Percentiles rank a stretch among this genome's conserved stretches.
These are phyloP conservation scores for Penicillium coprophilum DNA, from an alignment of 495 filamentous ascomycete genomes.

Conservation along the genomic window DNA sequence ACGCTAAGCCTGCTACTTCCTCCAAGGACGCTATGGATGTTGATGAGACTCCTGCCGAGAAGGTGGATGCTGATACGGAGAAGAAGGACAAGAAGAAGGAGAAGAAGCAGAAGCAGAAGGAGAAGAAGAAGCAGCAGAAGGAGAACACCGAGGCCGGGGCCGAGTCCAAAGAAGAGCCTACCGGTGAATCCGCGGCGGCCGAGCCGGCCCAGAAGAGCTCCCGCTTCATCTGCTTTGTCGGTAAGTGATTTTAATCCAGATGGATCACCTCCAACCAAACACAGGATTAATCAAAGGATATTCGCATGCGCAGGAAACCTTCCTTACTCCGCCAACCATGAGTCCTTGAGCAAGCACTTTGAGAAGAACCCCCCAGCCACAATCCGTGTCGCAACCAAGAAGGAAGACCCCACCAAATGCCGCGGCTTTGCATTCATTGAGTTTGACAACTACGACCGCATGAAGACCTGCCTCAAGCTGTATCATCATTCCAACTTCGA, in stretches of 20 bases:
- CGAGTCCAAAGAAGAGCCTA: constrained; percentile 19
- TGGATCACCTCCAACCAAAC: constrained; percentile 7
- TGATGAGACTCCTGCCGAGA: constrained; percentile 17
- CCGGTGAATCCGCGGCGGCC: constrained; percentile 14
- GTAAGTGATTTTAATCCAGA: constrained; percentile 38
- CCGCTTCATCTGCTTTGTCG: constrained; percentile 85
- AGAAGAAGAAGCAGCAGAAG: constrained; percentile 25
- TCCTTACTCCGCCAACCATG: constrained; percentile 74
- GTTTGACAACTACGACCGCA: constrained; percentile 83
- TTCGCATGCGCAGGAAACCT: constrained; percentile 64
- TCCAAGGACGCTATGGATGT: constrained; percentile 23
- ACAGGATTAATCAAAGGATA: background rate
- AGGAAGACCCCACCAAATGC: constrained; percentile 60
- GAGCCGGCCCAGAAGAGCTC: constrained; percentile 42
- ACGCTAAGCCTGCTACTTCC: constrained; percentile 6
- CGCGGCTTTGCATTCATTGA: constrained; percentile 93
- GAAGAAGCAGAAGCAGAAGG: constrained; percentile 23
- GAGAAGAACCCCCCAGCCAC: constrained; percentile 66
- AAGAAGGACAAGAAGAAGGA: constrained; percentile 21
- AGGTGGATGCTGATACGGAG: background rate
- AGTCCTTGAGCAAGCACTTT: constrained; percentile 71
- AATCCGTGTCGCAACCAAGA: constrained; percentile 74
- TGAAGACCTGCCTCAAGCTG: constrained; percentile 88
- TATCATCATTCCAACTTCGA: constrained; percentile 86
- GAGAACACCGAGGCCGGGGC: constrained; percentile 17